These are phyloP conservation scores for Coccomyxa sp. DNA, from an alignment of 139 green algal species.

Conservation along the genomic window DNA sequence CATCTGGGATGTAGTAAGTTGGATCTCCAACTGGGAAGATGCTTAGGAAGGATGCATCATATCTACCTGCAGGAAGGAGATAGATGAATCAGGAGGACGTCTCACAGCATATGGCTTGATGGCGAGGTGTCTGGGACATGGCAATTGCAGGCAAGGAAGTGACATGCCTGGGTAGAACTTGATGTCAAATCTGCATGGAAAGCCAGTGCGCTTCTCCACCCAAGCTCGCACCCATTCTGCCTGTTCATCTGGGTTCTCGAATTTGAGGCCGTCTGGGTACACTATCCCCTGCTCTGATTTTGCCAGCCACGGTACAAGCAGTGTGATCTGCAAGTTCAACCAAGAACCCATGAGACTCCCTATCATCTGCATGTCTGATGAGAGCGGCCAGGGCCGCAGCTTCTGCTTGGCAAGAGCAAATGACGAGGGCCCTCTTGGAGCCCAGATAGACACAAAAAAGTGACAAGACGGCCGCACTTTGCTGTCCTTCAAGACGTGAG, in stretches of 20 bases:
- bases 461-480: neutral
- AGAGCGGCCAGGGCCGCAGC: conserved; percentile 28
- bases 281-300: conserved; percentile 80
- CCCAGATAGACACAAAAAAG: neutral
- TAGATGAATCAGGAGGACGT: neutral
- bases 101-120: neutral
- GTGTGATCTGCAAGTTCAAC: conserved; percentile 42
- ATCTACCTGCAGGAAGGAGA: conserved; percentile 38
- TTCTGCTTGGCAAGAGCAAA: neutral
- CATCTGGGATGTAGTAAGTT: conserved; percentile 84
- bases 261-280: conserved; percentile 79
- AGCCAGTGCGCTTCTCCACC: conserved; percentile 78
- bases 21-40: conserved; percentile 96
- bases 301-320: conserved; percentile 84
- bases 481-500: neutral
- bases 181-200: conserved; percentile 83
- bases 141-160: neutral
- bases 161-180: conserved; percentile 74
- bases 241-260: conserved; percentile 75
- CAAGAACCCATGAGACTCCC: neutral
- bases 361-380: conserved; percentile 23
- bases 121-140: neutral
- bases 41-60: conserved; percentile 73
- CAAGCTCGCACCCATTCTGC: conserved; percentile 53
- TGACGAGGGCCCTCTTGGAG: neutral